phyloP scores from a whole-genome alignment of 768 basidiomycete species.

The Cyclocybe cylindracea region DNA sequence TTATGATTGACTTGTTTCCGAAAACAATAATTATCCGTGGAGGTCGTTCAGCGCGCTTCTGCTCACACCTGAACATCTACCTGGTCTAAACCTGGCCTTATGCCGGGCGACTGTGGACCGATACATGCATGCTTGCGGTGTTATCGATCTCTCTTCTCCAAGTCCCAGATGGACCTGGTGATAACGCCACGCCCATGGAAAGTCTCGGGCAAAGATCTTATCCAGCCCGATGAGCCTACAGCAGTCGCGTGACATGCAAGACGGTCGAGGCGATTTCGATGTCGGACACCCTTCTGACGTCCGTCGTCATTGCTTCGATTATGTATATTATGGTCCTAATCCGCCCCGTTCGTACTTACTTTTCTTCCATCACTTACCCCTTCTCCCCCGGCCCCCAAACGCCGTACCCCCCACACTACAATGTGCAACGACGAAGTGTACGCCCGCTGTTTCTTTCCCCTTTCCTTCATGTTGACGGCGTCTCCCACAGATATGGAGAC shows the following conservation, averaged over 20 bases:
- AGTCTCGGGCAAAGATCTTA: conserved; percentile 23
- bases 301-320: conserved; percentile 21
- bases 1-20: conserved; percentile 9
- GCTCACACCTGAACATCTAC: neutral
- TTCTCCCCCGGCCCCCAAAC: conserved; percentile 7
- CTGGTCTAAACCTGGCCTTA: neutral
- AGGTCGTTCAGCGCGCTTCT: conserved; percentile 21
- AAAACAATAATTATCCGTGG: conserved; percentile 28
- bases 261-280: conserved; percentile 9
- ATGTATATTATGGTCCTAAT: conserved; percentile 28
- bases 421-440: conserved; percentile 69
- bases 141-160: conserved; percentile 18
- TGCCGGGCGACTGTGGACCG: conserved; percentile 7
- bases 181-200: conserved; percentile 14
- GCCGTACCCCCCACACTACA: neutral
- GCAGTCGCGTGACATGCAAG: conserved; percentile 34
- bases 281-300: conserved; percentile 19
- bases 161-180: conserved; percentile 15
- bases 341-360: conserved; percentile 4
- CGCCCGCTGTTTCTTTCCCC: conserved; percentile 13
- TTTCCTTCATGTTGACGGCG: conserved; percentile 8
- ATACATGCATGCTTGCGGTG: conserved; percentile 8
- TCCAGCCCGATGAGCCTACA: conserved; percentile 8
- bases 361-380: conserved; percentile 19
- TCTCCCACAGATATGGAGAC: conserved; percentile 37